phyloP scores from a whole-genome alignment of 176 grass and related monocot species.

The Elymus sibiricus region DNA sequence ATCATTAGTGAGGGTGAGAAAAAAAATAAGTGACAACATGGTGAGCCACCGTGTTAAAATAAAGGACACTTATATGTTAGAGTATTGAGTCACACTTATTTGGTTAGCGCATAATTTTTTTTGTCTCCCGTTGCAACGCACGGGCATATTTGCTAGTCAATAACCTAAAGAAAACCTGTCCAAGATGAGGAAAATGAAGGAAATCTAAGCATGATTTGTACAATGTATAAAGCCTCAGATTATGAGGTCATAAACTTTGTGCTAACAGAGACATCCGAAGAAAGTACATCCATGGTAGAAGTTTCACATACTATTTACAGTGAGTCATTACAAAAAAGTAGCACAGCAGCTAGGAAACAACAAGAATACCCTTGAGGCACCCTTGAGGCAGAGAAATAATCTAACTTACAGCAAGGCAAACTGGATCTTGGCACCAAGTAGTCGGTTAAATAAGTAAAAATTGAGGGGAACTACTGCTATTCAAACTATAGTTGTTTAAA shows the following conservation, averaged over 20 bases:
- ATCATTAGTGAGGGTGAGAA: too few species aligned
- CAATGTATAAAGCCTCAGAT: neutral
- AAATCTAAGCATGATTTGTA: neutral
- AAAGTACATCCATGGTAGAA: neutral
- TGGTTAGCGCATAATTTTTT: too few species aligned
- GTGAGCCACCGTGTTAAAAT: too few species aligned
- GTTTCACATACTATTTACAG: neutral
- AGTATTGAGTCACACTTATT: too few species aligned
- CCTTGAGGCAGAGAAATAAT: neutral
- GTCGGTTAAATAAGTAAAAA: neutral
- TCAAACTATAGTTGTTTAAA: too few species aligned
- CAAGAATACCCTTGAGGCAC: neutral
- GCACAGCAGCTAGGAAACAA: neutral
- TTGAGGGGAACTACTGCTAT: too few species aligned
- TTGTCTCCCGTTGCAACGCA: too few species aligned
- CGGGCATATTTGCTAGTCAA: too few species aligned
- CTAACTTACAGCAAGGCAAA: neutral
- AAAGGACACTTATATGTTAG: too few species aligned
- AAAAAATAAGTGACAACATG: too few species aligned
- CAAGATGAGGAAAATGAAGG: neutral
- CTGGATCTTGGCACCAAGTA: neutral
- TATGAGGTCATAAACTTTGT: neutral
- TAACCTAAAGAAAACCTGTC: slow-evolving; percentile 73
- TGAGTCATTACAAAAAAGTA: neutral
- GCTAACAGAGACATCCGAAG: neutral